phyloP scores from a whole-genome alignment of 768 basidiomycete genomes.

The Rhizopogon sp. region DNA sequence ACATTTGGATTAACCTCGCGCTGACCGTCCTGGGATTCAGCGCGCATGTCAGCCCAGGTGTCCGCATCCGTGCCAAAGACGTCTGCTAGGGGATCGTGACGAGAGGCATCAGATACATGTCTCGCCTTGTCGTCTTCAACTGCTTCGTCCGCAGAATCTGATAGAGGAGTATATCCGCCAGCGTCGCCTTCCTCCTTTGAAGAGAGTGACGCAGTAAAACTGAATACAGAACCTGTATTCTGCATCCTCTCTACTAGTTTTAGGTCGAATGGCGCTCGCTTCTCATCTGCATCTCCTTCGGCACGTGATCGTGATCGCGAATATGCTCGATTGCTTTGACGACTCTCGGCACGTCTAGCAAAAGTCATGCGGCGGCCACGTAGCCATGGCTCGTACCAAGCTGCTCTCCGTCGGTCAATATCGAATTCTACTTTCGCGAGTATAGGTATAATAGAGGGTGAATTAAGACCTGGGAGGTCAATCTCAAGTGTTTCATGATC shows the following conservation, averaged over 20 bases:
- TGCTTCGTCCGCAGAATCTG: conserved; percentile 21
- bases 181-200: conserved; percentile 20
- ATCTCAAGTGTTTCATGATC: conserved; percentile 42
- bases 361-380: conserved; percentile 58
- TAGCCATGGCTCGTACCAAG: conserved; percentile 85
- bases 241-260: conserved; percentile 46
- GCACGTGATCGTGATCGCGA: conserved; percentile 18
- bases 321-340: conserved; percentile 22
- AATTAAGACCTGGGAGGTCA: conserved; percentile 61
- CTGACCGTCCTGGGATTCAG: conserved; percentile 25
- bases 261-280: conserved; percentile 42
- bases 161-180: conserved; percentile 23
- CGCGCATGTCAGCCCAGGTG: conserved; percentile 53
- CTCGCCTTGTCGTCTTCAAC: conserved; percentile 35
- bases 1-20: conserved; percentile 39
- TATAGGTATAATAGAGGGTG: conserved; percentile 68
- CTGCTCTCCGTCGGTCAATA: conserved; percentile 73
- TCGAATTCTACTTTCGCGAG: conserved; percentile 96
- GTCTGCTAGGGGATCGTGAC: conserved; percentile 50
- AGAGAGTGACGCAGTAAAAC: conserved; percentile 12
- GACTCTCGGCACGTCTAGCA: conserved; percentile 51
- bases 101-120: conserved; percentile 29
- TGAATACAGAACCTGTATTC: conserved; percentile 32
- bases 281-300: conserved; percentile 21
- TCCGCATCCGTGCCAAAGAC: conserved; percentile 66